These are phyloP conservation scores for Lipomyces anomalus DNA, from an alignment of 805 yeast genomes.

Conservation along the genomic window DNA sequence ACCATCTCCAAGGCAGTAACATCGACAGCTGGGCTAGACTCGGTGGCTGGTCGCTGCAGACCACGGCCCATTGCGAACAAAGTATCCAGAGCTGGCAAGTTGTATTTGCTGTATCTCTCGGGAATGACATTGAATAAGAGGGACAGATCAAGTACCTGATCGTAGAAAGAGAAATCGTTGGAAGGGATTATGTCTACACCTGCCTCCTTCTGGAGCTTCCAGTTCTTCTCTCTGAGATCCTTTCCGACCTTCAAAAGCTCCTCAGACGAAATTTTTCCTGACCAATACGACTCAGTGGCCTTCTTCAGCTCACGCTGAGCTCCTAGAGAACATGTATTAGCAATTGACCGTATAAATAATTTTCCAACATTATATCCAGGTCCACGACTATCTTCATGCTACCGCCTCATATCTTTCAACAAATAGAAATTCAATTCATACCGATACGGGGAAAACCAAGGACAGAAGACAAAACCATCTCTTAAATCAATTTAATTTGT, in stretches of 20 bases:
- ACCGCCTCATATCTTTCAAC: no score
- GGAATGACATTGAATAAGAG: slow-evolving; percentile 92
- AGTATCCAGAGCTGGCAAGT: slow-evolving; percentile 83
- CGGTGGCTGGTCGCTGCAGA: slow-evolving; percentile 94
- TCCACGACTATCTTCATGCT: not conserved
- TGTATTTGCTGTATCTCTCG: slow-evolving; percentile 90
- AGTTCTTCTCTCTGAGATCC: slow-evolving; percentile 90
- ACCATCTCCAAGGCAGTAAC: slow-evolving; percentile 99
- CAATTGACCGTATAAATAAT: not conserved
- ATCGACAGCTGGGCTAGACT: slow-evolving; percentile 81
- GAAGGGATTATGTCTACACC: slow-evolving; percentile 97
- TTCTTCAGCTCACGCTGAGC: slow-evolving; percentile 99
- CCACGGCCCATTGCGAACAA: slow-evolving; percentile 99
- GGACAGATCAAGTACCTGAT: slow-evolving; percentile 91
- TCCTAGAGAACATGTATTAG: slow-evolving; percentile 43
- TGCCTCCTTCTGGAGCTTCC: slow-evolving; percentile 95
- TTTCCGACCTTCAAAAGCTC: slow-evolving; percentile 89
- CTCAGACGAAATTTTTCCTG: slow-evolving; percentile 82
- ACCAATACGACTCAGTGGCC: slow-evolving; percentile 98
- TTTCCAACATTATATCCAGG: not conserved
- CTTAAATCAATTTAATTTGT: slow-evolving; percentile 19
- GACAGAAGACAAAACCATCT: slow-evolving; percentile 93
- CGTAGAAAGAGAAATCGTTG: slow-evolving; percentile 97
- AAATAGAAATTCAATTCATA: slow-evolving; percentile 8
- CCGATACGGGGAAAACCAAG: slow-evolving; percentile 98